Base-by-base conservation (phyloP, 2,329 filamentous ascomycete genomes). In the Cordyceps cateniannulata region DNA sequence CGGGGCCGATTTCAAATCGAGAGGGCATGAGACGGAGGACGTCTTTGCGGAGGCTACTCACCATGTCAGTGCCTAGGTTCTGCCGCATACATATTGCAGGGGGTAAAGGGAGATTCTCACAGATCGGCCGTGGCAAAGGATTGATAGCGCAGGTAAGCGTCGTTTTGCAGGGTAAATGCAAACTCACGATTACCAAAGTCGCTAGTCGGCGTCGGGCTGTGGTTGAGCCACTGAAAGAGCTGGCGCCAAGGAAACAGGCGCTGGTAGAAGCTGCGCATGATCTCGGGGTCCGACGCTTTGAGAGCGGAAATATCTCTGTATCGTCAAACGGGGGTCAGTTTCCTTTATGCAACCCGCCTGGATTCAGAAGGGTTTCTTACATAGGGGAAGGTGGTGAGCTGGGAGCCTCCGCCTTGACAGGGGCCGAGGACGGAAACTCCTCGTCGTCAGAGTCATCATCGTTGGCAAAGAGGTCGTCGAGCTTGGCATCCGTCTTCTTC, bases 1-100 rank as follows among this genome's bases (percentile, higher is more conserved):
- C 89, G n/a, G 95, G 95, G 0, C 95, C 95, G 68, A 99, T 98
- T 79, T 99, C 95, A 78, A 99, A 98, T 75, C 95, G 91, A 1
- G 90, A 90, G 3, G 95, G 95, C 69, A 96, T 91, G 66, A 93
- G 84, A 49, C 87, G 86, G 5, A 99, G 80, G 59, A 97, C 91
- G 67, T 97, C 92, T 75, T 96, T 97, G 40, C 93, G 91, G 47
- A 99, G 84, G 1, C 88, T 91, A 55, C 2, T 18, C 5, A n/a
- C 18, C n/a, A 14, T 8, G 20, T 14, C 5, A 25, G 20, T 14
- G 20, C 7, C 5, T 3, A 44, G 16, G 18, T 47, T 47, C 20
- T 7, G 3, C 18, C 14, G 14, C 18, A 42, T 16, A 16, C 10
- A 2, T 20, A 2, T 22, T 16, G 10, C 3, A 12, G 10, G n/a